phyloP scores from a whole-genome alignment of 2,329 filamentous ascomycete genomes.

The Colletotrichum sp. region DNA sequence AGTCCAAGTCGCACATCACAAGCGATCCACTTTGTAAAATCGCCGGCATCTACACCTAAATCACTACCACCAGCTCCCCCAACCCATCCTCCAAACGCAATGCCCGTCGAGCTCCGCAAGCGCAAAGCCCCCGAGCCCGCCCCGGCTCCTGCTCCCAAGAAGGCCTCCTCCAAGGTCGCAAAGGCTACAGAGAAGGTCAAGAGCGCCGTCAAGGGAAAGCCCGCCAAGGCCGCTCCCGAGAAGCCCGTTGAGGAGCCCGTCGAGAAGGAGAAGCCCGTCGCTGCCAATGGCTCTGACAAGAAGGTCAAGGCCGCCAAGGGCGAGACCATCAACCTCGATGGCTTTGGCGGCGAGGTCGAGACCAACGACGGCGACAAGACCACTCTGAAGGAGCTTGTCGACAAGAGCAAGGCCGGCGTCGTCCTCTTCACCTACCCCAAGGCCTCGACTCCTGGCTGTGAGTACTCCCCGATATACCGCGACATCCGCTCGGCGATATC shows the following conservation, averaged over 20 bases:
- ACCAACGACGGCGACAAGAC: slow-evolving; percentile 84
- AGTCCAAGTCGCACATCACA: background rate
- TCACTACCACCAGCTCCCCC: background rate
- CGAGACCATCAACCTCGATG: slow-evolving; percentile 60
- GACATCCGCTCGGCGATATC: background rate
- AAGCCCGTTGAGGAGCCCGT: slow-evolving; percentile 24
- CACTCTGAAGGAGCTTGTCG: slow-evolving; percentile 79
- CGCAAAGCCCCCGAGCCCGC: slow-evolving; percentile 61
- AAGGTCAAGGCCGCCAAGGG: slow-evolving; percentile 55
- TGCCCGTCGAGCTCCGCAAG: slow-evolving; percentile 66
- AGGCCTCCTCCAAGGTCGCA: slow-evolving; percentile 46
- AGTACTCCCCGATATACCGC: slow-evolving; percentile 40
- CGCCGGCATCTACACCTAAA: background rate
- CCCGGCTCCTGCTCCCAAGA: slow-evolving; percentile 46
- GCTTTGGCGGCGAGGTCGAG: slow-evolving; percentile 75
- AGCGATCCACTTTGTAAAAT: slow-evolving; percentile 6
- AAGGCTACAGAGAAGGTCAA: slow-evolving; percentile 44
- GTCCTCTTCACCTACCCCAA: slow-evolving; percentile 96
- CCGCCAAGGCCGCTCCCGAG: slow-evolving; percentile 31
- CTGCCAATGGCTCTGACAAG: slow-evolving; percentile 38
- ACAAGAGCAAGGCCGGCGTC: slow-evolving; percentile 83
- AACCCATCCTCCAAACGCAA: slow-evolving; percentile 31
- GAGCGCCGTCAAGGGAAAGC: slow-evolving; percentile 29
- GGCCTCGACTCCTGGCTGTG: slow-evolving; percentile 93
- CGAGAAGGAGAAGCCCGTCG: slow-evolving; percentile 25